Percentiles rank a stretch among this genome's conserved stretches.
Conservation (phyloP, 768 basidiomycete species). For the Russula virescens region DNA sequence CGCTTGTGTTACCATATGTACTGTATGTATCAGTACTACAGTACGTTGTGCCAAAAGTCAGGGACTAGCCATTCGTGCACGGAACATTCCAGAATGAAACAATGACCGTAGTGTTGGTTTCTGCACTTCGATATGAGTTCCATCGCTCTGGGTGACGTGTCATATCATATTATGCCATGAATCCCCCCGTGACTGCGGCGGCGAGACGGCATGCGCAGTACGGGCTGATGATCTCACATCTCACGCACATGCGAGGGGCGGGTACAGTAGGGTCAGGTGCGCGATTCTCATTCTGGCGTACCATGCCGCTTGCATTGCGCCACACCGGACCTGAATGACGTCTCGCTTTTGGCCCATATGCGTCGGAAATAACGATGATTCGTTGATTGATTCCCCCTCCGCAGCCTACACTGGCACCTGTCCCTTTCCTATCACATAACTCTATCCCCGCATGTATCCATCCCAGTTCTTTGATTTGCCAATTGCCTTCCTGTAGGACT, state of each 20-base stretch:
- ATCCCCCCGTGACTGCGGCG: background rate
- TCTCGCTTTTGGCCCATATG: background rate
- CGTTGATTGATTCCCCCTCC: background rate
- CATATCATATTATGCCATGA: too few relatives aligned
- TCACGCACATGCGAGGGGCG: conserved; percentile 2
- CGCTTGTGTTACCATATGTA: too few relatives aligned
- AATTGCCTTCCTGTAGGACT: too few relatives aligned
- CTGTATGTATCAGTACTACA: too few relatives aligned
- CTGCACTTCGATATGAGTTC: background rate
- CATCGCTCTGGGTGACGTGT: background rate
- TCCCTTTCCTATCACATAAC: too few relatives aligned
- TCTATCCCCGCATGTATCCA: too few relatives aligned
- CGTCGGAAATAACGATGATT: conserved; percentile 6
- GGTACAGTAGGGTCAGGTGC: conserved; percentile 4
- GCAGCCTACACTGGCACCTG: too few relatives aligned
- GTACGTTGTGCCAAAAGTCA: too few relatives aligned
- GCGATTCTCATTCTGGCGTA: background rate
- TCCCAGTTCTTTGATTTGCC: too few relatives aligned
- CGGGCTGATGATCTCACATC: too few relatives aligned
- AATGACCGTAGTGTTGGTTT: too few relatives aligned
- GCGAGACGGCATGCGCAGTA: background rate
- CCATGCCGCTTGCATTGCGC: background rate
- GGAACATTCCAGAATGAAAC: too few relatives aligned
- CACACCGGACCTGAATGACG: conserved; percentile 4
- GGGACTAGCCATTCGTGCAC: background rate